Percentiles rank a stretch among this genome's conserved stretches.
phyloP scores from a whole-genome alignment of 495 filamentous ascomycete genomes.

The Lichina pygmaea region DNA sequence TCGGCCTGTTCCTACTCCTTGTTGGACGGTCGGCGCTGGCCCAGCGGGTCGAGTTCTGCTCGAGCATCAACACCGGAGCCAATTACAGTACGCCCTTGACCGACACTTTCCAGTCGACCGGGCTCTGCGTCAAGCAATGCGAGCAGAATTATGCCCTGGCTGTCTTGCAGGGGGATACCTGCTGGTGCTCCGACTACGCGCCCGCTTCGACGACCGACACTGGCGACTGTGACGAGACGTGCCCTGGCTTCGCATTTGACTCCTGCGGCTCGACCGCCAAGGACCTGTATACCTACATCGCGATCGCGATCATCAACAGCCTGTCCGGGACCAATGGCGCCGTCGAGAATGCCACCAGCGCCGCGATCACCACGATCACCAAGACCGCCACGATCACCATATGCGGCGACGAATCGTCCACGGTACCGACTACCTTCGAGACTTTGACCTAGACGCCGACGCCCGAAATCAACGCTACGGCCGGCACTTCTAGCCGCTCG shows the following conservation, averaged over 20 bases:
- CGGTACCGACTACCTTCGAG: too few relatives aligned
- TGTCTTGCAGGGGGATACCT: constrained; percentile 31
- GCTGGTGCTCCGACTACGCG: constrained; percentile 54
- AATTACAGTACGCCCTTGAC: constrained; percentile 15
- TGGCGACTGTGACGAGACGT: constrained; percentile 24
- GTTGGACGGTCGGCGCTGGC: too few relatives aligned
- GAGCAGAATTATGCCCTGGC: constrained; percentile 31
- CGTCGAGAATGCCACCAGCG: neutral
- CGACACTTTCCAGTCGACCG: constrained; percentile 36
- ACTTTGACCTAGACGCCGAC: too few relatives aligned
- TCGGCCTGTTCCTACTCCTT: too few relatives aligned
- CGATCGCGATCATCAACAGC: constrained; percentile 12
- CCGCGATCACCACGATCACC: neutral
- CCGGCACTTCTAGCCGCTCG: too few relatives aligned
- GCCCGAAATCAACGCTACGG: too few relatives aligned
- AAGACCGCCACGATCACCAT: too few relatives aligned
- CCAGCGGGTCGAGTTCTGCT: constrained; percentile 12
- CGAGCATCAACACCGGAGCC: constrained; percentile 20
- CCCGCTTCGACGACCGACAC: constrained; percentile 20
- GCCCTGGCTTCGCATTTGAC: constrained; percentile 41
- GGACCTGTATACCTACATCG: constrained; percentile 32
- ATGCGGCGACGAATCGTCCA: too few relatives aligned
- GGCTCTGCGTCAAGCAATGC: constrained; percentile 29
- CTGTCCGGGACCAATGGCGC: constrained; percentile 20
- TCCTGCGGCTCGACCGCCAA: constrained; percentile 28